Evolutionary conservation across 345 rosid genomes (phyloP).

Genomic region (Euclidium syriacum): DNA sequence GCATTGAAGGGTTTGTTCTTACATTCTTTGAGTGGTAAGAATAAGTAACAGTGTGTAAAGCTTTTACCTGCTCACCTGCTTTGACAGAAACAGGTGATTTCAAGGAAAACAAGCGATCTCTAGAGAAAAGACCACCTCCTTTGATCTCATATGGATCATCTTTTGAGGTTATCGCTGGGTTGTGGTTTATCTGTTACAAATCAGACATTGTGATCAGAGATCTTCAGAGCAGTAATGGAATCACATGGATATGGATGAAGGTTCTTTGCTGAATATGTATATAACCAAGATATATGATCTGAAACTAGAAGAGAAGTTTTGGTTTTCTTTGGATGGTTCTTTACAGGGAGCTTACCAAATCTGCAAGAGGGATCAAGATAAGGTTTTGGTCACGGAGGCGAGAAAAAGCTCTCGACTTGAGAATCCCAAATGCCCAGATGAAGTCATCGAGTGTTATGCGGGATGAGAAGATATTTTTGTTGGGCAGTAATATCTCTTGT

Average conservation of each 20-base stretch:
- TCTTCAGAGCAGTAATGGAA: not conserved
- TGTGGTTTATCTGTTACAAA: slow-evolving; percentile 69
- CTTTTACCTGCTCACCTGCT: slow-evolving; percentile 87
- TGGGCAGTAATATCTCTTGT: slow-evolving; percentile 56
- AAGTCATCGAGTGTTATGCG: slow-evolving; percentile 60
- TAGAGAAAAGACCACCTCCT: slow-evolving; percentile 89
- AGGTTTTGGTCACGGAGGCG: slow-evolving; percentile 86
- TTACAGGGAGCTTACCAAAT: slow-evolving; percentile 49
- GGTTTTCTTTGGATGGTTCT: not conserved
- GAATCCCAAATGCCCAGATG: slow-evolving; percentile 88
- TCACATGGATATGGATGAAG: not conserved
- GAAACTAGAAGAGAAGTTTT: not conserved
- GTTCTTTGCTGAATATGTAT: not conserved
- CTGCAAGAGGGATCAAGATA: slow-evolving; percentile 84
- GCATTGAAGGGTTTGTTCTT: not conserved
- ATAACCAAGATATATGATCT: not conserved
- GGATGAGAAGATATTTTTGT: slow-evolving; percentile 62
- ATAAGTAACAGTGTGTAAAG: slow-evolving; percentile 14
- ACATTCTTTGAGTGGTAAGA: not conserved
- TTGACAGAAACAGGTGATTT: slow-evolving; percentile 68
- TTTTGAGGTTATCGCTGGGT: slow-evolving; percentile 61
- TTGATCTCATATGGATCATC: slow-evolving; percentile 88
- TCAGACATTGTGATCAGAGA: not conserved
- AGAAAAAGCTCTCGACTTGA: slow-evolving; percentile 83
- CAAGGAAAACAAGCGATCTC: slow-evolving; percentile 81